Evolutionary conservation across 108 stramenopile species (phyloP).

Genomic region (Pseudonitzschia multiseries): DNA sequence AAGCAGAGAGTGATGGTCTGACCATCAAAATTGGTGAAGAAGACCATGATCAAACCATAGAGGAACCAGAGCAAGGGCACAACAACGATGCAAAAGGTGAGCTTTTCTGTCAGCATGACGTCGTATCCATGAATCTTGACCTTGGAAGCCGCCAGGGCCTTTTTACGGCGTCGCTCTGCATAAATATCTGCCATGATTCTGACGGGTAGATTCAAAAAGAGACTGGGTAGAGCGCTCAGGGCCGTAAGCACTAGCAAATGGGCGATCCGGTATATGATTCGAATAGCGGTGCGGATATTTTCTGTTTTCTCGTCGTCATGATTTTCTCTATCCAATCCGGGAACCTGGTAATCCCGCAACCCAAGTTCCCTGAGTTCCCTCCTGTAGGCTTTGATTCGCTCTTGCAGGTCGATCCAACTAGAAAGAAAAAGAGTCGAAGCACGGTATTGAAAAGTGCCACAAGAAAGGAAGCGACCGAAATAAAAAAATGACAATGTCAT

Average conservation of each 20-base stretch:
- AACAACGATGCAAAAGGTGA: conserved; percentile 93
- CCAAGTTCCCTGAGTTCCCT: conserved; percentile 83
- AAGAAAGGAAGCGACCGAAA: neutral
- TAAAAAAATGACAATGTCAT: too few relatives aligned
- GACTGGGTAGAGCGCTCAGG: conserved; percentile 83
- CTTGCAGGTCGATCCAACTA: conserved; percentile 76
- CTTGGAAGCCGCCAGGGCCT: conserved; percentile 88
- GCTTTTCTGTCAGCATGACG: conserved; percentile 94
- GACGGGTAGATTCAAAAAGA: conserved; percentile 92
- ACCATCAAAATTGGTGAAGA: conserved; percentile 75
- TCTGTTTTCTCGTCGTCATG: conserved; percentile 55
- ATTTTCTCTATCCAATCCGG: conserved; percentile 47
- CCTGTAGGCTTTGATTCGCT: conserved; percentile 78
- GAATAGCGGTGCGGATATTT: conserved; percentile 64
- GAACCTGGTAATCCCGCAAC: conserved; percentile 88
- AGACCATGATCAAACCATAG: conserved; percentile 71
- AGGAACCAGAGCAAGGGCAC: conserved; percentile 92
- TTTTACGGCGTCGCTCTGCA: conserved; percentile 81
- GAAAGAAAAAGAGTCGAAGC: too few relatives aligned
- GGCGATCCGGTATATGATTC: conserved; percentile 78
- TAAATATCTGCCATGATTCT: conserved; percentile 87
- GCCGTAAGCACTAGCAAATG: conserved; percentile 79
- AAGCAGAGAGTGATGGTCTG: conserved; percentile 80
- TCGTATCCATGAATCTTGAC: conserved; percentile 94
- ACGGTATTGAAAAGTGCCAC: neutral